Base-by-base conservation (phyloP, 73 alveolate genomes). In the Paramecium sexaurelia region DNA sequence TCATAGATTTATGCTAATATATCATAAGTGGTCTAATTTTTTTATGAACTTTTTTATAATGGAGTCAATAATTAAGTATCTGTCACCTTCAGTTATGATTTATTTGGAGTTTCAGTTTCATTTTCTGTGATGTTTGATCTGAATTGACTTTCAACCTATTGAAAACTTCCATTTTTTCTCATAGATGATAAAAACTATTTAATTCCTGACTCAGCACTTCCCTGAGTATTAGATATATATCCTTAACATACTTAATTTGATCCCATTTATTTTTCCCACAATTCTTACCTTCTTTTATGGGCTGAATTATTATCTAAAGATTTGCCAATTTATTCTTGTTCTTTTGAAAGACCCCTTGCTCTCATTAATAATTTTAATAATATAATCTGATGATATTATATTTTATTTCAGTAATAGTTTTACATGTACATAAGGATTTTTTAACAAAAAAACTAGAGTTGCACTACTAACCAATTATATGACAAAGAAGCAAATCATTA, bases 91-190 rank as follows among this genome's bases (percentile, higher is more conserved):
- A 71, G 20, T 37, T 32, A 36, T 20, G 86, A 71, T 3, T 40
- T 37, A 41, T 43, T 39, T 6, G 90, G 75, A 5, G 71, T 41
- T 24, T 78, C 90, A 22, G 83, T 61, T 61, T 61, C 83, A 61
- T 61, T 61, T 15, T 61, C 83, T 10, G 83, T 61, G 1, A 29
- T 40, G 9, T 22, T 78, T 5, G 40, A 24, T 40, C 51, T 61
- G 11, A 0, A 26, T 78, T 78, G 26, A 35, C 36, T 71, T 22
- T 71, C 90, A 1, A 45, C 24, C 41, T 40, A 45, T 78, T 78
- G 75, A 36, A 78, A 78, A 45, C 90, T 78, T 8, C 73, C 90
- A 78, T 78, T 78, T 43, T 61, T 78, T 24, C 90, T 37, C 90
- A 78, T 78, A 10, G 90, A 22, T 3, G 75, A 78, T 24, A 78